Evolutionary conservation across 1,284 basidiomycete genomes (phyloP).

Genomic region (Puccinia hordei): DNA sequence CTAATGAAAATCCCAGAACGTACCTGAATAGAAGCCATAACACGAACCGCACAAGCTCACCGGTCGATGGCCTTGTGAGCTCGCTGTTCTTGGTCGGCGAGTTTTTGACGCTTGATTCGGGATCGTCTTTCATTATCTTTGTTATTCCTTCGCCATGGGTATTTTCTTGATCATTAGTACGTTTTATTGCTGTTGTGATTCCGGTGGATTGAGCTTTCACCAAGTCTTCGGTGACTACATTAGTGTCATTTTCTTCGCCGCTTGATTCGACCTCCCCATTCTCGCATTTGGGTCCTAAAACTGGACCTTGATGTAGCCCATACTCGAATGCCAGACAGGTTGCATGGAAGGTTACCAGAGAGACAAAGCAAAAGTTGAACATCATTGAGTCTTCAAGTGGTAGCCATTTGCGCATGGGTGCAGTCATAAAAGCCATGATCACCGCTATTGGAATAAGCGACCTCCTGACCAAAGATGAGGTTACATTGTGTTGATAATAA

Average conservation of each 20-base stretch:
- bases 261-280: not conserved
- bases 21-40: conserved; percentile 48
- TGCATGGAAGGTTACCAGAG: conserved; percentile 43
- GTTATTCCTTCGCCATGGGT: not conserved
- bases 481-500: conserved; percentile 42
- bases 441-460: conserved; percentile 34
- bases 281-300: conserved; percentile 17
- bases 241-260: not conserved
- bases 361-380: conserved; percentile 36
- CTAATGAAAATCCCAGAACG: conserved; percentile 12
- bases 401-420: conserved; percentile 36
- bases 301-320: conserved; percentile 42
- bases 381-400: conserved; percentile 45
- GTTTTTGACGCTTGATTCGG: not conserved
- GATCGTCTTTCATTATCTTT: too few relatives aligned
- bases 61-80: not conserved
- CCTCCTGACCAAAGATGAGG: conserved; percentile 26
- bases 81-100: conserved; percentile 1
- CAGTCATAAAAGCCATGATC: conserved; percentile 32
- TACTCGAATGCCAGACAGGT: conserved; percentile 39
- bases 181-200: conserved; percentile 1
- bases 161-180: not conserved
- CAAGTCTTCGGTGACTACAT: not conserved
- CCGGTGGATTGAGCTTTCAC: conserved; percentile 1
- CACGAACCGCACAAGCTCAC: conserved; percentile 29